Base-by-base conservation (phyloP, 2,329 filamentous ascomycete species). In the Lachnellula cervina region DNA sequence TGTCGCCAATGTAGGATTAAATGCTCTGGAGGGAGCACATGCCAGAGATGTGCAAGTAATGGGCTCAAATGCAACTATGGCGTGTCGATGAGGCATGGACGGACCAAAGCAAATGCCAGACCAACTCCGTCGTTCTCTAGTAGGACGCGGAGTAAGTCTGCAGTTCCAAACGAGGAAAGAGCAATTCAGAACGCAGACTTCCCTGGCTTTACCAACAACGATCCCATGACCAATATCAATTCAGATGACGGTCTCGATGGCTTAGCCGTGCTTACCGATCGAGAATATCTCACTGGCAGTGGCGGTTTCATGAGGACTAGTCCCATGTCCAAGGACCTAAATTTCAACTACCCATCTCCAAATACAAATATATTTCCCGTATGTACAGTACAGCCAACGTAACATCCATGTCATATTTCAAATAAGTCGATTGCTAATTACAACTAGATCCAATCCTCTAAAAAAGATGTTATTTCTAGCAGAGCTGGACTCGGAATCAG, bases 1-100 rank as follows among this genome's bases (percentile, higher is more conserved):
- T 50, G 48, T 40, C 48, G 32, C 48, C 48, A 50, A 16, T 50
- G 34, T 9, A 13, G 48, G 21, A 17, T 50, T n/a, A 50, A 40
- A n/a, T 50, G 34, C 14, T 50, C 48, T 6, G 48, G 48, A 13
- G 34, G 34, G 5, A 23, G 14, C 17, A 38, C 28, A 34, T 50
- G 34, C 19, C 17, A 19, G 25, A 17, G 34, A 50, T 50, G 48
- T 37, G 21, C n/a, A 17, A 23, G 16, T n/a, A 50, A 40, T 19
- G 16, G 21, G n/a, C n/a, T 50, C 1, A 40, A 25, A 14, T 49
- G 47, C 34, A 49, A 49, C 13, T 49, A 49, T 21, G 34, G 47
- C 28, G 32, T 49, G 4, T 49, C 32, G 7, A 8, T 32, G 14
- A n/a, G 47, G 16, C 17, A 35, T 49, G 47, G 47, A 35, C 47